These are phyloP conservation scores for Sporothrix schenckii DNA, from an alignment of 2,329 filamentous ascomycete genomes.

Conservation along the genomic window DNA sequence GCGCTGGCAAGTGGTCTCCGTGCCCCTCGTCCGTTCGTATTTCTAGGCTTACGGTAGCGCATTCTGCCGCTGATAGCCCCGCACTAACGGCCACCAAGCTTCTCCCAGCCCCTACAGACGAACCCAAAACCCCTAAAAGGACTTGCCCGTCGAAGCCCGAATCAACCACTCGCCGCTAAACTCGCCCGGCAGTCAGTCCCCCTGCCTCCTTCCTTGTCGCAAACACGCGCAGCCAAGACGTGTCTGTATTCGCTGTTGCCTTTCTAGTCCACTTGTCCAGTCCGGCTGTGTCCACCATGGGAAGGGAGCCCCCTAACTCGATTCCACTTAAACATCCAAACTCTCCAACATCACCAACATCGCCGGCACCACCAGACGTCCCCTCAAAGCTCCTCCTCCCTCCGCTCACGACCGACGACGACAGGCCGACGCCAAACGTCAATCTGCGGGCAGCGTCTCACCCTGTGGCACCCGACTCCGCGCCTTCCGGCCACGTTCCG, in stretches of 20 bases:
- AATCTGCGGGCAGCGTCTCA: background rate
- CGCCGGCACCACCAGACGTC: background rate
- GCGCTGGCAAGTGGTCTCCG: background rate
- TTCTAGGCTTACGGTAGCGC: constrained; percentile 3
- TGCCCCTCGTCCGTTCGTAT: constrained; percentile 16
- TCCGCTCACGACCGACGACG: background rate
- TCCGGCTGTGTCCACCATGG: background rate
- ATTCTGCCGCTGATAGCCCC: constrained; percentile 5
- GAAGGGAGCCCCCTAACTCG: background rate
- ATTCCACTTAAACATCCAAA: background rate
- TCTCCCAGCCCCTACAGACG: background rate
- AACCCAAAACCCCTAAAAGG: background rate
- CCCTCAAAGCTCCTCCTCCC: background rate
- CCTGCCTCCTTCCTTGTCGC: constrained; percentile 26
- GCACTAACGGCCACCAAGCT: background rate
- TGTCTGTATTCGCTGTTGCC: constrained; percentile 28
- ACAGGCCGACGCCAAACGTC: background rate
- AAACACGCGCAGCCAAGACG: constrained; percentile 28
- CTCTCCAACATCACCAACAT: background rate
- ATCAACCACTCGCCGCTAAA: constrained; percentile 15
- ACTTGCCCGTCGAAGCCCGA: background rate
- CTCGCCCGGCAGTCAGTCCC: background rate
- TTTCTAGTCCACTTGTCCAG: background rate
- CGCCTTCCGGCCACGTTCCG: constrained; percentile 24
- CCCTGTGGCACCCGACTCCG: constrained; percentile 13